phyloP scores from a whole-genome alignment of 371 early-diverging fungal genomes.

The Syncephalastrum racemosum region DNA sequence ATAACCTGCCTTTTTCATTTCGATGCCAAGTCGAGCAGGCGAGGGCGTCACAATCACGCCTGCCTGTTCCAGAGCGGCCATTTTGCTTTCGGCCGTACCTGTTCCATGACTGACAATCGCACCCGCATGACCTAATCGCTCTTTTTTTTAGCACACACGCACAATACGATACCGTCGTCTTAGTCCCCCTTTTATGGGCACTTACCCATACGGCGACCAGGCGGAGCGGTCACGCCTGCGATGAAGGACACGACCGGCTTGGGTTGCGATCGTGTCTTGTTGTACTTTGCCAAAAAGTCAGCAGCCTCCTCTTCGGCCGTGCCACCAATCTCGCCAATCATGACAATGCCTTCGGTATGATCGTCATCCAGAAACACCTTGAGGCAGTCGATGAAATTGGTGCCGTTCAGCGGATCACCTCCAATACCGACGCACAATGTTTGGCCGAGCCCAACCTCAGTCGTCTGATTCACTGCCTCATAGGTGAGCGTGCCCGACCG shows the following conservation, averaged over 20 bases:
- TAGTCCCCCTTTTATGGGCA: background rate
- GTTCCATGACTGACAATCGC: constrained; percentile 99
- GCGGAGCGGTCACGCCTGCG: constrained; percentile 98
- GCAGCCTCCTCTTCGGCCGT: constrained; percentile 99
- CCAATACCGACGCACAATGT: constrained; percentile 97
- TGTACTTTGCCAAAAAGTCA: constrained; percentile 92
- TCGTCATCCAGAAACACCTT: constrained; percentile 93
- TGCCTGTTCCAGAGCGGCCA: constrained; percentile 90
- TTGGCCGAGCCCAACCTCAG: constrained; percentile 93
- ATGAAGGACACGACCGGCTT: constrained; percentile 97
- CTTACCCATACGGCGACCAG: constrained; percentile 95
- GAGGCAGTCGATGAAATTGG: constrained; percentile 98
- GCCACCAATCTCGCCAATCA: constrained; percentile 96
- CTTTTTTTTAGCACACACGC: background rate
- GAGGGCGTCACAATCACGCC: constrained; percentile 91
- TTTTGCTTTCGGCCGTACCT: constrained; percentile 97
- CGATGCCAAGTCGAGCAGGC: constrained; percentile 91
- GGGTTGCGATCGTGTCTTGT: constrained; percentile 81
- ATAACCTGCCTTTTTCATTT: constrained; percentile 48
- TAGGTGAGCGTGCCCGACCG: constrained; percentile 99
- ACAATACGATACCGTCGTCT: constrained; percentile 16
- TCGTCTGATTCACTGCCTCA: constrained; percentile 98
- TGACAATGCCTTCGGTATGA: constrained; percentile 93
- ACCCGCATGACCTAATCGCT: constrained; percentile 86
- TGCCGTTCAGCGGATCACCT: constrained; percentile 99